Evolutionary conservation across 2,329 filamentous ascomycete genomes (phyloP).

Genomic region (Alternaria panax): DNA sequence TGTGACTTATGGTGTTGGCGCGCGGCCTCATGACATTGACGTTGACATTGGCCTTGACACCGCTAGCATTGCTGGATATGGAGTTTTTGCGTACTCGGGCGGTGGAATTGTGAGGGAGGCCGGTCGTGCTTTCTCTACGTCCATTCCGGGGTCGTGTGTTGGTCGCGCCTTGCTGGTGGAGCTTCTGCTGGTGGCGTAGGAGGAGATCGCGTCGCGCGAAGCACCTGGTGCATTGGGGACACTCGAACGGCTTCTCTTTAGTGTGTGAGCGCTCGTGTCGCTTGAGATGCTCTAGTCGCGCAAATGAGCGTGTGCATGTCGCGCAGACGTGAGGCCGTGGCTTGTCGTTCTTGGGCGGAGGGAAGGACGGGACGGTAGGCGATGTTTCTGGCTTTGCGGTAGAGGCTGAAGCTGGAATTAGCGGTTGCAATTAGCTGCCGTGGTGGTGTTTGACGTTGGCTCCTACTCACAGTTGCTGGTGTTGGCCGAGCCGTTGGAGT

Average conservation of each 20-base stretch:
- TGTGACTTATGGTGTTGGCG: constrained; percentile 95
- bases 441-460: background rate
- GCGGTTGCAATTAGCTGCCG: constrained; percentile 26
- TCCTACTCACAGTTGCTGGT: constrained; percentile 45
- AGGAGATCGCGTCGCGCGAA: constrained; percentile 93
- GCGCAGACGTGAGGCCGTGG: constrained; percentile 92
- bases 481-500: constrained; percentile 36
- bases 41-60: constrained; percentile 58
- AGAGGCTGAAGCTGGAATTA: constrained; percentile 39
- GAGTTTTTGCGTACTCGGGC: constrained; percentile 92
- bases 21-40: constrained; percentile 79
- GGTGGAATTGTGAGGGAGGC: constrained; percentile 70
- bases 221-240: constrained; percentile 90
- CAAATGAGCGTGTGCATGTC: constrained; percentile 91
- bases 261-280: constrained; percentile 97
- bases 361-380: constrained; percentile 59
- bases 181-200: constrained; percentile 95
- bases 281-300: constrained; percentile 93
- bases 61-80: constrained; percentile 68
- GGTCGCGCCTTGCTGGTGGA: constrained; percentile 90
- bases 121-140: constrained; percentile 85
- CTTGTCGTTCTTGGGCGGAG: constrained; percentile 95
- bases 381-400: constrained; percentile 43
- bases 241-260: constrained; percentile 99
- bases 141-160: constrained; percentile 82